A percentile compares a stretch with the other conserved stretches of the same genome.
Evolutionary conservation across 352 stramenopile species (phyloP).

Genomic region (Globisporangium radiosum): DNA sequence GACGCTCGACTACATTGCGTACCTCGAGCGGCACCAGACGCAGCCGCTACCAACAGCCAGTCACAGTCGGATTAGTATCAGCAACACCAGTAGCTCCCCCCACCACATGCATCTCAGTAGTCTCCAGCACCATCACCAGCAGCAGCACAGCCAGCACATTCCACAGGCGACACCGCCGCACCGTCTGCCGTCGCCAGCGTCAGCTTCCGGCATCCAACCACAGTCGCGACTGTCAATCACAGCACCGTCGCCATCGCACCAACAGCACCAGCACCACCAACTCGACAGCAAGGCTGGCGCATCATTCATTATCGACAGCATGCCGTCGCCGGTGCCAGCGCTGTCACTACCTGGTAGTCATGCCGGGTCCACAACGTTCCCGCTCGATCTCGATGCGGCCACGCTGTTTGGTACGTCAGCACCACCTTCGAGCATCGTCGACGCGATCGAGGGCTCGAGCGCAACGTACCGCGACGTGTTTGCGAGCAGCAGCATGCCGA

Average conservation of each 20-base stretch:
- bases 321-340: conserved; percentile 64
- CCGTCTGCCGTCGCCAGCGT: conserved; percentile 27
- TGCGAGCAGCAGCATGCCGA: conserved; percentile 71
- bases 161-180: conserved; percentile 20
- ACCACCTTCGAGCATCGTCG: conserved; percentile 13
- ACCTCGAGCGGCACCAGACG: conserved; percentile 59
- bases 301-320: conserved; percentile 72
- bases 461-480: conserved; percentile 75
- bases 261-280: conserved; percentile 14
- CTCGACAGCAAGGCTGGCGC: conserved; percentile 26
- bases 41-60: conserved; percentile 9
- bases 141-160: conserved; percentile 12
- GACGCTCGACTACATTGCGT: conserved; percentile 77
- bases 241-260: conserved; percentile 26
- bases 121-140: not conserved
- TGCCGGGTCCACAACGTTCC: conserved; percentile 36
- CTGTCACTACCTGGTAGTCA: conserved; percentile 52
- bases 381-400: conserved; percentile 50
- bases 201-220: conserved; percentile 7
- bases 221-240: conserved; percentile 38
- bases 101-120: conserved; percentile 1
- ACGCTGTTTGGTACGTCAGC: conserved; percentile 19
- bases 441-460: conserved; percentile 53
- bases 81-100: not conserved
- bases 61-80: conserved; percentile 12